phyloP scores from a whole-genome alignment of 345 rosid genomes.

The Excoecaria agallocha region DNA sequence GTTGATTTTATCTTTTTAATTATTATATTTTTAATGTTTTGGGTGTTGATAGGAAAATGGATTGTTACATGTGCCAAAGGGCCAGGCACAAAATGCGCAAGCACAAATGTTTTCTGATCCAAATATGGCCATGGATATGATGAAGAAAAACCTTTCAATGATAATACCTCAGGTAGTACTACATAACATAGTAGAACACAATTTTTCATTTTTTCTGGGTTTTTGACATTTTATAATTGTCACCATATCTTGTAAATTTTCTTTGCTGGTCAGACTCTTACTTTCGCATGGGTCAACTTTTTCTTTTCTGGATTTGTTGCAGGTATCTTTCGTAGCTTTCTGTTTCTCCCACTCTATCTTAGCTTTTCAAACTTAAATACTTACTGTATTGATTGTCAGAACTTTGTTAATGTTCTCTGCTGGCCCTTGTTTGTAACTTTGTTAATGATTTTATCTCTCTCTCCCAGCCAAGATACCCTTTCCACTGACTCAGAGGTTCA shows the following conservation, averaged over 20 bases:
- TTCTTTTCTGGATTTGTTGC: slow-evolving; percentile 99
- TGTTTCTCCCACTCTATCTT: neutral
- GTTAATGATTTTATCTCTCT: slow-evolving; percentile 14
- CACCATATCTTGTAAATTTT: slow-evolving; percentile 5
- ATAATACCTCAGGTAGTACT: slow-evolving; percentile 85
- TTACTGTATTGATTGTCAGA: neutral
- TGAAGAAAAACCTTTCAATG: slow-evolving; percentile 99
- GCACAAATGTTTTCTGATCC: slow-evolving; percentile 99
- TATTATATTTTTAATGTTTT: neutral
- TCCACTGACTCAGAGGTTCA: slow-evolving; percentile 95
- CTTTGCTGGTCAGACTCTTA: slow-evolving; percentile 70
- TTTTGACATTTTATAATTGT: slow-evolving; percentile 14
- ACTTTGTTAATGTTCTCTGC: neutral
- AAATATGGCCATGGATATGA: slow-evolving; percentile 99
- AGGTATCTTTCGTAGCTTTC: slow-evolving; percentile 43
- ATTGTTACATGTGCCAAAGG: slow-evolving; percentile 79
- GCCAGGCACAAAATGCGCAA: slow-evolving; percentile 75
- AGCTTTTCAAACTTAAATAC: neutral
- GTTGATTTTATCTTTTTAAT: no score
- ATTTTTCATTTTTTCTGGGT: neutral
- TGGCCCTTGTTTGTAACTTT: neutral
- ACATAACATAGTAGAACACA: neutral
- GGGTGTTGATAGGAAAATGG: slow-evolving; percentile 75
- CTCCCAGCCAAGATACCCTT: slow-evolving; percentile 90
- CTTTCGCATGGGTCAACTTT: slow-evolving; percentile 99